Base-by-base conservation (phyloP, 2,329 filamentous ascomycete genomes). In the Sclerotinia minor region DNA sequence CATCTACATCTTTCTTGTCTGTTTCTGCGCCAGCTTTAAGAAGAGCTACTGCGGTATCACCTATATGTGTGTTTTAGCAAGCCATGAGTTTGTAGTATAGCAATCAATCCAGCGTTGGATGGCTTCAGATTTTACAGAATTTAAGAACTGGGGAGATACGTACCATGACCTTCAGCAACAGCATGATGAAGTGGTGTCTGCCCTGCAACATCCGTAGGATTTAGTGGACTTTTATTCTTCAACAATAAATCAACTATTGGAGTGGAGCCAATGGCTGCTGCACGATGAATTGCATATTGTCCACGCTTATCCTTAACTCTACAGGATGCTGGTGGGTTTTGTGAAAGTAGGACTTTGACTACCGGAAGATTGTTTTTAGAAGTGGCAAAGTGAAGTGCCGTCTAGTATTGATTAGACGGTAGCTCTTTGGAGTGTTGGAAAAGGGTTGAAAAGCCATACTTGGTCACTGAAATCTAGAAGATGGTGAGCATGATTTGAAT, bases 121-220 rank as follows among this genome's bases (percentile, higher is more conserved):
- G 29, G n/a, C n/a, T 38, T 8, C 11, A 11, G 47, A 26, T 15
- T 5, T 44, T 29, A 59, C 50, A 67, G 17, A 29, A 53, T 6
- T 26, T 53, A 21, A 9, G 21, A 69, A 45, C 21, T 21, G 19
- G 32, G 59, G 58, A 24, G 26, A 24, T 35, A 75, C 81, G 52
- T 75, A 87, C 87, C 89, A 77, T 90, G 87, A 6, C 88, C 88
- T 76, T 95, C 92, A 2, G 90, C 89, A 72, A 94, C 81, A 17
- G 92, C 88, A 77, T 99, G 95, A 79, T 99, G 95, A 74, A 99
- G 82, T 4, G 95, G 90, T 32, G 95, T 98, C 77, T 91, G 88
- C 0, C 94, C 94, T 72, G 92, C 88, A 47, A 83, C 82, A 80
- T 99, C 95, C 2, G 90, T 89, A 2, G 92, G 89, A 78, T 97